Evolutionary conservation across 2,329 filamentous ascomycete genomes (phyloP), one percentile per base, ranked within the genome.

Genomic region (Botrytis galanthina): DNA sequence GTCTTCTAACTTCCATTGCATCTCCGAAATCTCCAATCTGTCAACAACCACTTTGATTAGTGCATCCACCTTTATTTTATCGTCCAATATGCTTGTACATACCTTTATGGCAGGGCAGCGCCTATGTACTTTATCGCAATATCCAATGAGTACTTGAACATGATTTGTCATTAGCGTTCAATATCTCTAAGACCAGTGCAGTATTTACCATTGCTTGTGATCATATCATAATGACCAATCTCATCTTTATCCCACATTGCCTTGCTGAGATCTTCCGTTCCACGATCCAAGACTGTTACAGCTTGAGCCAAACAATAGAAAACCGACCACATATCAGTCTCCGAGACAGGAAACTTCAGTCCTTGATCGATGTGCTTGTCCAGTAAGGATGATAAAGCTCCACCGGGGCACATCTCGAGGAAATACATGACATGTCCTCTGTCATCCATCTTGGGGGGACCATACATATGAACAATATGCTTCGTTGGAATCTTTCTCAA

Each of bases 141-240:
- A 60, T 37, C 57, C 57, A 18, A 60, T 35, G 8, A 60, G 29
- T 5, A 60, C 57, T 60, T 26, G 18, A 37, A 35, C 3, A 26
- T 2, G 26, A 35, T 35, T 22, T 37, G 9, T 60, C 12, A 37
- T 26, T 37, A 32, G 32, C 32, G 20, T 26, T 20, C 32, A 37
- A 60, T 3, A 14, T 26, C 32, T 37, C 7, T 22, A 60, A 60
- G 57, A 60, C 18, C 9, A 60, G 26, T 35, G 18, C 32, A 60
- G 18, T 61, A 5, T 20, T 61, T 61, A 61, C 59, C 32, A 14
- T 61, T 61, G 32, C 59, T 61, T 35, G 59, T 61, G 10, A 61
- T 61, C 59, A 61, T 61, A 26, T 61, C 59, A 61, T 61, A 61
- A 37, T 61, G 59, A 61, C 59, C 59, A 61, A 61, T 61, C 59